Percentiles rank a stretch among this genome's conserved stretches.
These are phyloP conservation scores for Boletus rubroflammeus DNA, from an alignment of 768 basidiomycete species.

Conservation along the genomic window DNA sequence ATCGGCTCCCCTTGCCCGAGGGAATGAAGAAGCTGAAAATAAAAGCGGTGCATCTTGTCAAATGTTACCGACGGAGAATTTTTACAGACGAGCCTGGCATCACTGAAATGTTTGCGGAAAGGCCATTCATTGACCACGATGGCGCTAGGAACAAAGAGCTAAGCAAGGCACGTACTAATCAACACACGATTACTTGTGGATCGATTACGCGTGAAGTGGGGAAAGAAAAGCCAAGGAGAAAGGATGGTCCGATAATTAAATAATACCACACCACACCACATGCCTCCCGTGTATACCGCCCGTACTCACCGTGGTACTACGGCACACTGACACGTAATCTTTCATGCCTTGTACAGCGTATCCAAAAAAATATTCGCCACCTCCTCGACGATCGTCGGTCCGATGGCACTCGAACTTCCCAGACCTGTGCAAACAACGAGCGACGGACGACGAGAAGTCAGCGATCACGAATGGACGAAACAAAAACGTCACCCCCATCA, in stretches of 20 bases:
- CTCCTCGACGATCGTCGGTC: slow-evolving; percentile 74
- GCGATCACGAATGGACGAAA: neutral
- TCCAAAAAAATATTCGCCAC: slow-evolving; percentile 81
- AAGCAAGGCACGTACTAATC: neutral
- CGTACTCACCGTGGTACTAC: neutral
- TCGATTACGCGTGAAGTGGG: neutral
- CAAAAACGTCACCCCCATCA: neutral
- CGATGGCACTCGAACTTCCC: slow-evolving; percentile 77
- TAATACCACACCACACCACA: neutral
- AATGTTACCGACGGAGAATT: no score
- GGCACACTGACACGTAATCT: neutral
- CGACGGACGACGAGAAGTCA: neutral
- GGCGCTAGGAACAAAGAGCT: no score
- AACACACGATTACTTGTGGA: neutral
- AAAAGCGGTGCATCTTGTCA: no score
- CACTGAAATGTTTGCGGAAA: neutral
- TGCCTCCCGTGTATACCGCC: neutral
- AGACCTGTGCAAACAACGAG: slow-evolving; percentile 47
- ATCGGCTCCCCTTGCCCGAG: no score
- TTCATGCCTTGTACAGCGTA: slow-evolving; percentile 71
- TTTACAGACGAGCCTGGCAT: neutral
- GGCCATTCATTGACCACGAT: neutral
- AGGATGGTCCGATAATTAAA: neutral
- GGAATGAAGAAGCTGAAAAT: neutral
- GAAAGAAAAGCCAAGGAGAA: neutral